Conservation (phyloP, 2,329 filamentous ascomycete genomes). For the Balansia obtecta region DNA sequence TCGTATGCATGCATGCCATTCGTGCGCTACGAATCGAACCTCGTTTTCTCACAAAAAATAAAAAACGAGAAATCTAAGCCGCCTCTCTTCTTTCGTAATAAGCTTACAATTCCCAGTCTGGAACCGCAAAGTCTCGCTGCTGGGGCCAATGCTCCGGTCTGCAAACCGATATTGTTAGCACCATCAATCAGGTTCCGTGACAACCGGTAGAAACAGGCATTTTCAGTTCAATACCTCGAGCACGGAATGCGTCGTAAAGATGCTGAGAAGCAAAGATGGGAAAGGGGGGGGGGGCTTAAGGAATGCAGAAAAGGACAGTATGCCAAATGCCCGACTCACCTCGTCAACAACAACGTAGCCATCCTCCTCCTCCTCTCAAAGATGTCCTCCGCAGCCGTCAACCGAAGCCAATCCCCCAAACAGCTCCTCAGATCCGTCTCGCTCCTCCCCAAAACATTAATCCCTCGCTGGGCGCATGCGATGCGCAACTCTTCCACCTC, state of each 20-base stretch:
- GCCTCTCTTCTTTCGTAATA: background rate
- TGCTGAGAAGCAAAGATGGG: background rate
- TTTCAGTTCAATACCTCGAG: background rate
- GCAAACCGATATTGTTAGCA: slow-evolving; percentile 6
- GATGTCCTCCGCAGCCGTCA: slow-evolving; percentile 26
- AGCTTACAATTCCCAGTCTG: slow-evolving; percentile 26
- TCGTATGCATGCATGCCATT: too few relatives aligned
- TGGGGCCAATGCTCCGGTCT: slow-evolving; percentile 29
- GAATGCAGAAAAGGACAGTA: background rate
- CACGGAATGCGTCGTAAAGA: background rate
- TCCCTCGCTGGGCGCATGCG: slow-evolving; percentile 59
- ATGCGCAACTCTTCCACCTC: slow-evolving; percentile 52
- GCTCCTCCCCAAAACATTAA: slow-evolving; percentile 42
- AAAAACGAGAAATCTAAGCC: background rate
- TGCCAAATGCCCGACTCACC: slow-evolving; percentile 17
- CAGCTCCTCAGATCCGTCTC: slow-evolving; percentile 40
- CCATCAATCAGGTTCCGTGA: background rate
- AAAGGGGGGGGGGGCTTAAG: background rate
- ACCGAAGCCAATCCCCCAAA: slow-evolving; percentile 35
- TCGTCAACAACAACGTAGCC: slow-evolving; percentile 28
- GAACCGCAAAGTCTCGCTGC: slow-evolving; percentile 27
- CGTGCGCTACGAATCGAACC: too few relatives aligned
- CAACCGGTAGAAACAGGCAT: background rate
- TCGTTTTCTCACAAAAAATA: too few relatives aligned
- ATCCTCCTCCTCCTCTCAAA: slow-evolving; percentile 25